Base-by-base conservation (phyloP, 176 grass and related monocot genomes). In the Cenchrus americanus region DNA sequence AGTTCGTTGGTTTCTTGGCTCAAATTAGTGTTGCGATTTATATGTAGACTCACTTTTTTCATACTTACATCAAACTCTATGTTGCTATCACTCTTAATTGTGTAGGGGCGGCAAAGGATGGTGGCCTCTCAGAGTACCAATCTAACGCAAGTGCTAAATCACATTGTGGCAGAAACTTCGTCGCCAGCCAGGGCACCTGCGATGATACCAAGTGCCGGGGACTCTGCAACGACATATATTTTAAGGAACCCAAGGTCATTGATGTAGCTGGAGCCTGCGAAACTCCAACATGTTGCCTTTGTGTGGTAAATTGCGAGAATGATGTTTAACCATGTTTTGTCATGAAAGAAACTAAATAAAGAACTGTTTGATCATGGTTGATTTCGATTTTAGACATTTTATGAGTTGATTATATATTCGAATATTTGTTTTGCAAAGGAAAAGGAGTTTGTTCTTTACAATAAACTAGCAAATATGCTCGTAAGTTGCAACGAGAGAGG, bases 281-380 rank as follows among this genome's bases (percentile, higher is more conserved):
- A 13, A 75, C 50, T 55, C 9, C 9, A 17, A 55, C 15, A 6
- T 21, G 5, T 52, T 75, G 72, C 18, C 17, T 37, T 4, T 75
- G 51, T 14, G 50, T 57, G 72, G 72, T 75, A 7, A 10, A 40
- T 57, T 75, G 72, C 19, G 72, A 57, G 72, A 30, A 30, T 30
- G 34, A 37, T 37, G 34, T 37, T 3, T 37, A 37, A 37, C 34
- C 5, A 9, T 37, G 30, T 32, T 58, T 18, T 34, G 63, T 10
- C 14, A 37, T 15, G 27, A 66, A 37, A 37, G 34, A 37, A 37
- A 37, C 4, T 40, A 69, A 69, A 46, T 44, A 46, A 69, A 69
- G 12, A 6, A 10, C 2, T 49, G 47, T 49, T 49, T 49, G 47
- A 2, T 49, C 47, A 13, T 49, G 51, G 51, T 53, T 53, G 51